Evolutionary conservation across 2,329 filamentous ascomycete species (phyloP).

Genomic region (Penicillium crustosum): DNA sequence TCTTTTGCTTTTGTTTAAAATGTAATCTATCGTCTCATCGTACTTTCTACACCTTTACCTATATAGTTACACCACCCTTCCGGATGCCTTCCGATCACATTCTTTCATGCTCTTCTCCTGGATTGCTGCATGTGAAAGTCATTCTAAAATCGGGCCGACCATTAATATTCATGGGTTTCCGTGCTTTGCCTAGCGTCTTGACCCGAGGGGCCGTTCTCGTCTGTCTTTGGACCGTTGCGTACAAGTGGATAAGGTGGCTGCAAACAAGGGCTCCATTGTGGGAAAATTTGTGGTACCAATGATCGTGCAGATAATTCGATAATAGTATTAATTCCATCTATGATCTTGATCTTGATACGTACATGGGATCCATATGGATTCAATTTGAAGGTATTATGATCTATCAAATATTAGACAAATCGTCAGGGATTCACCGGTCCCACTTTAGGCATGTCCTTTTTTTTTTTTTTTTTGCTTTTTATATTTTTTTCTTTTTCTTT

Average conservation of each 20-base stretch:
- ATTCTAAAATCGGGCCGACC: constrained; percentile 12
- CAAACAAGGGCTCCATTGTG: constrained; percentile 11
- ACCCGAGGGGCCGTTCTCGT: constrained; percentile 8
- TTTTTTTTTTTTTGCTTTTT: background rate
- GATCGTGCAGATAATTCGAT: background rate
- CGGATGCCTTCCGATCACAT: constrained; percentile 10
- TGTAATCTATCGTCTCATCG: background rate
- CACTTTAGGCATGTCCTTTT: background rate
- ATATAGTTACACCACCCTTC: constrained; percentile 7
- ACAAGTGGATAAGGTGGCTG: constrained; percentile 9
- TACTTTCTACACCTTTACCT: background rate
- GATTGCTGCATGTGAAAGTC: constrained; percentile 10
- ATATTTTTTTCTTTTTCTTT: background rate
- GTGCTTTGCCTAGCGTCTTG: constrained; percentile 8
- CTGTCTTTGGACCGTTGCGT: constrained; percentile 5
- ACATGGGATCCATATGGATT: background rate
- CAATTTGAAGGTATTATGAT: background rate
- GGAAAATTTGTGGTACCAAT: background rate
- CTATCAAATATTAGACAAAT: constrained; percentile 6
- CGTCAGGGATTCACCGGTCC: background rate
- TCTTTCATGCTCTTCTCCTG: constrained; percentile 1
- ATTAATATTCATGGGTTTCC: constrained; percentile 1
- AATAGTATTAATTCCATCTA: background rate
- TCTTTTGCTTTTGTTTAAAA: background rate
- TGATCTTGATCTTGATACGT: background rate